Evolutionary conservation across 2,329 filamentous ascomycete genomes (phyloP).

Genomic region (Dactylonectria estremocensis): DNA sequence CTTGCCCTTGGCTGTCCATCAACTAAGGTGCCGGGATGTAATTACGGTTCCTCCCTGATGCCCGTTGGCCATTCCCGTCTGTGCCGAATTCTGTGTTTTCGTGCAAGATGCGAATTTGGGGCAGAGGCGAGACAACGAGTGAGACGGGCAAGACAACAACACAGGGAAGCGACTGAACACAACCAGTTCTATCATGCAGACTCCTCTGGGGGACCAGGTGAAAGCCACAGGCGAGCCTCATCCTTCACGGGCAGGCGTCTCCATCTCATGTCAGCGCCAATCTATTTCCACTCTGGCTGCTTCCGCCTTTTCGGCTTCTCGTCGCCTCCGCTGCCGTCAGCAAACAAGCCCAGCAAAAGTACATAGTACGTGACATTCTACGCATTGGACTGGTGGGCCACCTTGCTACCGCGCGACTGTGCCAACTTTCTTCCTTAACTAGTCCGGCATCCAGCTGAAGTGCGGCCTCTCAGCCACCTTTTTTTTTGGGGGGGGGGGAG

Average conservation of each 20-base stretch:
- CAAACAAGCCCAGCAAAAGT: not conserved
- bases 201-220: not conserved
- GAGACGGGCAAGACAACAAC: not conserved
- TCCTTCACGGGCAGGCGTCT: not conserved
- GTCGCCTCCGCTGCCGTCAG: slow-evolving; percentile 11
- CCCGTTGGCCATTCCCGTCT: not conserved
- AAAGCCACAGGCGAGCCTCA: not conserved
- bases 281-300: slow-evolving; percentile 15
- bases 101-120: too few relatives aligned
- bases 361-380: slow-evolving; percentile 37
- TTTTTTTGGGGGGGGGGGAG: too few relatives aligned
- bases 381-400: slow-evolving; percentile 19
- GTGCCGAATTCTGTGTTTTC: too few relatives aligned
- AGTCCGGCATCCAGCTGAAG: slow-evolving; percentile 1
- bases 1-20: not conserved
- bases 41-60: not conserved
- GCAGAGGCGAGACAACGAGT: too few relatives aligned
- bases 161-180: not conserved
- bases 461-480: slow-evolving; percentile 26
- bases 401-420: not conserved
- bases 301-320: slow-evolving; percentile 9
- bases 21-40: too few relatives aligned
- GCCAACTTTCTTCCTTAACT: not conserved
- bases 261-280: slow-evolving; percentile 33
- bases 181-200: not conserved